Conservation (phyloP, 2,329 filamentous ascomycete species). For the Apiospora kogelbergensis region DNA sequence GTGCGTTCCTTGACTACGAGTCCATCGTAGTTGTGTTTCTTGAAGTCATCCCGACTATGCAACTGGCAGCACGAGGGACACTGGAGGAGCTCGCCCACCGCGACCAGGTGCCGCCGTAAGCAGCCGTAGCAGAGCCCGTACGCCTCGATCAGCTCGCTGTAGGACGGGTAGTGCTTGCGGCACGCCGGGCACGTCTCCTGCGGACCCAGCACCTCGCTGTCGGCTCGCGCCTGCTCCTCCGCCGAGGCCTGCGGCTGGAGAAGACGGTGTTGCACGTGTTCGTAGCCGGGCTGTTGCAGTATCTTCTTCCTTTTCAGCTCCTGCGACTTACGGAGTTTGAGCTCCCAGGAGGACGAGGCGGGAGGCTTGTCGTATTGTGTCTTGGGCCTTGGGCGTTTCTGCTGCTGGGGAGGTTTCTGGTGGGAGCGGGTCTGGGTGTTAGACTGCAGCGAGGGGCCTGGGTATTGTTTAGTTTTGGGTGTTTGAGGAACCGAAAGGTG, state of each 20-base stretch:
- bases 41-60: neutral
- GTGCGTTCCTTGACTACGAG: neutral
- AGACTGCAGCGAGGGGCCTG: neutral
- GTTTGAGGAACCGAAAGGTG: neutral
- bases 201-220: neutral
- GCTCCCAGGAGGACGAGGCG: neutral
- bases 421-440: neutral
- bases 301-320: neutral
- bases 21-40: neutral
- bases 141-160: neutral
- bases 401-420: neutral
- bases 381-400: neutral
- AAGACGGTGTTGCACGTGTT: neutral
- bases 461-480: neutral
- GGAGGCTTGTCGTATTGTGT: neutral
- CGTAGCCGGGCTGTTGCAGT: neutral
- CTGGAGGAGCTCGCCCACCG: neutral
- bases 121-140: constrained; percentile 1
- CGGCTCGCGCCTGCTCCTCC: neutral
- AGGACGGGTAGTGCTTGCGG: neutral
- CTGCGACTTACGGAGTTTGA: neutral
- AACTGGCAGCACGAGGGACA: neutral
- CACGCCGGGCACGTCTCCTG: neutral
- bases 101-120: neutral
- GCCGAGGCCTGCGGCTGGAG: neutral